A percentile compares a stretch with the other conserved stretches of the same genome.
These are phyloP conservation scores for Prinsepia uniflora DNA, from an alignment of 306 rosid species.

Conservation along the genomic window DNA sequence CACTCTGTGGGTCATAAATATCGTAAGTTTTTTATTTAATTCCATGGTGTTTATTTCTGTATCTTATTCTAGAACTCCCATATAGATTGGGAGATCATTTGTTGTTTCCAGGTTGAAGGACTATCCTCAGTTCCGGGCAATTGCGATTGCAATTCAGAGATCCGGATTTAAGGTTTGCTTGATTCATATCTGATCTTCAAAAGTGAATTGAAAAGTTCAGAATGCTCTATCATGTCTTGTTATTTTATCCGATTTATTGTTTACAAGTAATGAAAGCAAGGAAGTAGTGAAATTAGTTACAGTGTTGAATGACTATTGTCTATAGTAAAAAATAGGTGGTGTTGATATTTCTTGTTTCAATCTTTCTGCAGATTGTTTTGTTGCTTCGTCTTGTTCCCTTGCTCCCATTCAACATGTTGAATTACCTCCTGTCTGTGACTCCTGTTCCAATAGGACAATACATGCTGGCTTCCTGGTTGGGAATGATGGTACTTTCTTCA, in stretches of 20 bases:
- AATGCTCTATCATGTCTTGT: neutral
- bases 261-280: neutral
- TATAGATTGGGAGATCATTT: slow-evolving; percentile 87
- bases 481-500: slow-evolving; percentile 82
- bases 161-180: slow-evolving; percentile 89
- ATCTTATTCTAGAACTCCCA: slow-evolving; percentile 23
- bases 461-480: slow-evolving; percentile 94
- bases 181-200: slow-evolving; percentile 9
- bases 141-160: slow-evolving; percentile 74
- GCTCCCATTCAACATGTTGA: slow-evolving; percentile 85
- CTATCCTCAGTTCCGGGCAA: slow-evolving; percentile 81
- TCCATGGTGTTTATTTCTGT: slow-evolving; percentile 1
- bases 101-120: slow-evolving; percentile 89
- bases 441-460: slow-evolving; percentile 80
- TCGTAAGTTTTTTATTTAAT: neutral
- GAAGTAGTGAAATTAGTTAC: neutral
- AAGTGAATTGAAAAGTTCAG: neutral
- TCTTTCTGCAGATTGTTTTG: slow-evolving; percentile 63
- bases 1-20: slow-evolving; percentile 2
- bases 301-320: neutral
- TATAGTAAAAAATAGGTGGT: neutral
- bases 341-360: neutral
- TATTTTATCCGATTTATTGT: slow-evolving; percentile 12
- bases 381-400: slow-evolving; percentile 96
- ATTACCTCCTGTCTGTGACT: slow-evolving; percentile 87